A percentile compares a stretch with the other conserved stretches of the same genome.
Evolutionary conservation across 2,329 filamentous ascomycete genomes (phyloP).

Genomic region (Fusarium virguliforme): DNA sequence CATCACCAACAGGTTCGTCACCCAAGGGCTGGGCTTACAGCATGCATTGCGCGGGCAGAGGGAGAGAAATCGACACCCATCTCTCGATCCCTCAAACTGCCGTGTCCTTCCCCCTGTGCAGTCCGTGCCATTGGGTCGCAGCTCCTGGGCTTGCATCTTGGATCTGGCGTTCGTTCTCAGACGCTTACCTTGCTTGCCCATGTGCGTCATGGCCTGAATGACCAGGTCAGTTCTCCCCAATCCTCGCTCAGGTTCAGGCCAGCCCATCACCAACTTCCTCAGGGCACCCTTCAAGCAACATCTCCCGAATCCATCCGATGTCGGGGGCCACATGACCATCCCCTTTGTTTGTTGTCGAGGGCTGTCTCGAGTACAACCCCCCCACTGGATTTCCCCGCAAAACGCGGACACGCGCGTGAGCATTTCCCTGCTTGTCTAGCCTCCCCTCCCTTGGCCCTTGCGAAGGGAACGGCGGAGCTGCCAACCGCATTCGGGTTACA

Average conservation of each 20-base stretch:
- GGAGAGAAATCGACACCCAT: constrained; percentile 12
- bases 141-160: constrained; percentile 7
- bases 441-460: background rate
- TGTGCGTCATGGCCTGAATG: constrained; percentile 20
- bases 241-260: constrained; percentile 7
- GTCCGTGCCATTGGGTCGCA: background rate
- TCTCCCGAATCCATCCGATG: constrained; percentile 35
- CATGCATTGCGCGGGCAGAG: constrained; percentile 7
- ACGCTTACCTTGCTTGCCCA: background rate
- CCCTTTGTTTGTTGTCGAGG: constrained; percentile 9
- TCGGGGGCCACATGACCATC: constrained; percentile 36
- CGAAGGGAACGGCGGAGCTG: constrained; percentile 11
- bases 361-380: constrained; percentile 20
- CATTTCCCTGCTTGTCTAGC: constrained; percentile 7
- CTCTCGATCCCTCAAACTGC: constrained; percentile 1
- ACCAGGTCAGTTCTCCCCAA: constrained; percentile 15
- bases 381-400: constrained; percentile 21
- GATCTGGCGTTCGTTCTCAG: constrained; percentile 1
- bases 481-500: constrained; percentile 11
- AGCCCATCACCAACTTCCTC: constrained; percentile 9
- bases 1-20: constrained; percentile 15
- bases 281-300: constrained; percentile 1
- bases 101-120: constrained; percentile 3
- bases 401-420: constrained; percentile 8
- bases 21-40: constrained; percentile 1